Conservation (phyloP, 352 stramenopile genomes). For the Globisporangium cederbergense region DNA sequence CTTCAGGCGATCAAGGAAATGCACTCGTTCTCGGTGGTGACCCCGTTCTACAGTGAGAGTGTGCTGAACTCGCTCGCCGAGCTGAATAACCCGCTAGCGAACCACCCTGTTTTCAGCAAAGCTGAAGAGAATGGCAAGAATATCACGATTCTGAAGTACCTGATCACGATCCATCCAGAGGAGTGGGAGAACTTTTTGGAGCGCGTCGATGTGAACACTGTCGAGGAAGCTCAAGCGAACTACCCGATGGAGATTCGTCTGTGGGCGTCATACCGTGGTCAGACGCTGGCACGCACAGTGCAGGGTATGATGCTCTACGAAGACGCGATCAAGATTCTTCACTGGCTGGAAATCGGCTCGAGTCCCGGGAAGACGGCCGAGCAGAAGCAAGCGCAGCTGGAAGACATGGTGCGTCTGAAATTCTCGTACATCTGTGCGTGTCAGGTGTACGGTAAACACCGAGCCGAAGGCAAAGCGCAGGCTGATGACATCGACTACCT, state of each 20-base stretch:
- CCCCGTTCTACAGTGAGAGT: conserved; percentile 73
- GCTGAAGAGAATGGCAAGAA: conserved; percentile 79
- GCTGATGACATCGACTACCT: conserved; percentile 76
- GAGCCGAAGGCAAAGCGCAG: conserved; percentile 58
- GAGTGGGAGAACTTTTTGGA: conserved; percentile 83
- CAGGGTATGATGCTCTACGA: conserved; percentile 85
- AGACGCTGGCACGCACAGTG: conserved; percentile 70
- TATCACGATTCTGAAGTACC: conserved; percentile 79
- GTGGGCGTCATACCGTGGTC: conserved; percentile 75
- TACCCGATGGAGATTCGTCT: conserved; percentile 70
- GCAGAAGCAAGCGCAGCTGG: conserved; percentile 67
- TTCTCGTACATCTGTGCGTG: conserved; percentile 84
- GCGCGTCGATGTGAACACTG: conserved; percentile 57
- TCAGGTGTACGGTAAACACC: conserved; percentile 82
- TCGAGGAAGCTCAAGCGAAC: conserved; percentile 59
- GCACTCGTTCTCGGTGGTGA: conserved; percentile 81
- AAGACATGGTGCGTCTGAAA: conserved; percentile 81
- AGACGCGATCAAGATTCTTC: conserved; percentile 79
- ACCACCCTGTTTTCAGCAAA: conserved; percentile 68
- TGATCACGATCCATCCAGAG: conserved; percentile 72
- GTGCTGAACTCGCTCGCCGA: conserved; percentile 64
- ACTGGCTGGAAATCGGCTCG: conserved; percentile 79
- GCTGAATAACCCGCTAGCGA: conserved; percentile 63
- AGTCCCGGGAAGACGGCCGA: conserved; percentile 57
- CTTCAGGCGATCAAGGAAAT: conserved; percentile 72